Evolutionary conservation across 106 monocot species (phyloP).

Genomic region (Phalaenopsis equestris): DNA sequence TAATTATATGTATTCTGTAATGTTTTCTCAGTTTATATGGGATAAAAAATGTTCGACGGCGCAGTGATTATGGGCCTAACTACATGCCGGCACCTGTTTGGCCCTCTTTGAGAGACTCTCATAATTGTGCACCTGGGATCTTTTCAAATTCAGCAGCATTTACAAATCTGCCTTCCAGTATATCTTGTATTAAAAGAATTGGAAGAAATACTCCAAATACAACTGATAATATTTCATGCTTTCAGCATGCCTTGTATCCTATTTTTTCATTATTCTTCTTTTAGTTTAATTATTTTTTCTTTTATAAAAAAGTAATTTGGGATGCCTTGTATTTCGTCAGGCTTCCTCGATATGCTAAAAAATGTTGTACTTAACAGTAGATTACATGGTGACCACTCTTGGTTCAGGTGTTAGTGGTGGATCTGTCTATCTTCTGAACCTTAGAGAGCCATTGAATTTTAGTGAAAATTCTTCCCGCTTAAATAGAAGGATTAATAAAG

Average conservation of each 20-base stretch:
- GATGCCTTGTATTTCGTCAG: background rate
- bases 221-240: conserved; percentile 13
- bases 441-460: conserved; percentile 35
- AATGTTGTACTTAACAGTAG: conserved; percentile 38
- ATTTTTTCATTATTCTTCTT: background rate
- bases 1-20: background rate
- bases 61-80: conserved; percentile 13
- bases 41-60: conserved; percentile 19
- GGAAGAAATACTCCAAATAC: conserved; percentile 12
- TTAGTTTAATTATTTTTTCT: background rate
- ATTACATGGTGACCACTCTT: conserved; percentile 81
- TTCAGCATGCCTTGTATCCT: conserved; percentile 72
- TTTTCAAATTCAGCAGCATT: conserved; percentile 23
- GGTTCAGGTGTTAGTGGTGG: conserved; percentile 61
- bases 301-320: background rate
- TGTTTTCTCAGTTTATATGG: conserved; percentile 30
- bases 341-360: background rate
- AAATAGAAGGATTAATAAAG: conserved; percentile 14
- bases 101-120: conserved; percentile 17
- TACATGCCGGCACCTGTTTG: conserved; percentile 28
- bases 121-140: conserved; percentile 18
- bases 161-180: conserved; percentile 23
- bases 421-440: conserved; percentile 47
- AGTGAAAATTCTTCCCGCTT: background rate
- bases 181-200: conserved; percentile 51